Evolutionary conservation across 2,329 filamentous ascomycete species (phyloP).

Genomic region (Hypoxylon sp.): DNA sequence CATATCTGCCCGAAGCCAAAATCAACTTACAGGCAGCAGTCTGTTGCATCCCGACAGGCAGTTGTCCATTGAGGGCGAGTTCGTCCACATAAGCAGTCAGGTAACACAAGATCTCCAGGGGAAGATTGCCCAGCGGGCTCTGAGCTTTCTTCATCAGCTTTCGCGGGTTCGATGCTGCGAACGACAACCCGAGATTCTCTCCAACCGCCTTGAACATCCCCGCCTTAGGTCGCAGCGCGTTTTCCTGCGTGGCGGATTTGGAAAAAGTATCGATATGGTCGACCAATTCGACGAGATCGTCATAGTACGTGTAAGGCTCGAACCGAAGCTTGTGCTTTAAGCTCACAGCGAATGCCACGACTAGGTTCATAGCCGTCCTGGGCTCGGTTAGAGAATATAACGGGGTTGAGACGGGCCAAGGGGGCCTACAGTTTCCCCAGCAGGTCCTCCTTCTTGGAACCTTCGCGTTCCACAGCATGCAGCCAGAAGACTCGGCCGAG

Average conservation of each 20-base stretch:
- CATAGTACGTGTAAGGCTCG: slow-evolving; percentile 82
- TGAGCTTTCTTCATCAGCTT: slow-evolving; percentile 80
- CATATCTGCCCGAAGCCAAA: not conserved
- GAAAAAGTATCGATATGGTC: slow-evolving; percentile 82
- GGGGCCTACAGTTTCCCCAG: slow-evolving; percentile 68
- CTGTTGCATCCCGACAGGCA: slow-evolving; percentile 70
- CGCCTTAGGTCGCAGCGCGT: slow-evolving; percentile 56
- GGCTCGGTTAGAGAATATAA: slow-evolving; percentile 30
- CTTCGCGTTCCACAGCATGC: slow-evolving; percentile 72
- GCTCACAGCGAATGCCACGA: slow-evolving; percentile 81
- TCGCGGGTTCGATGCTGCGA: slow-evolving; percentile 82
- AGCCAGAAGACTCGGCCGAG: slow-evolving; percentile 87
- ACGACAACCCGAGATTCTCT: slow-evolving; percentile 80
- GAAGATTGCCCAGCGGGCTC: slow-evolving; percentile 83
- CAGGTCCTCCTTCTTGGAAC: slow-evolving; percentile 72
- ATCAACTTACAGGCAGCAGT: slow-evolving; percentile 61
- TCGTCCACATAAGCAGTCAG: slow-evolving; percentile 75
- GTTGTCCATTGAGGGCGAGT: slow-evolving; percentile 66
- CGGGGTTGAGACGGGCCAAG: slow-evolving; percentile 22
- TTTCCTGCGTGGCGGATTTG: slow-evolving; percentile 61
- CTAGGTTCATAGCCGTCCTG: slow-evolving; percentile 77
- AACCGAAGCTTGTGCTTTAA: slow-evolving; percentile 88
- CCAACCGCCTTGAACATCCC: slow-evolving; percentile 72
- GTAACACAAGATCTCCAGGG: slow-evolving; percentile 82
- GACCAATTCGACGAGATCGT: slow-evolving; percentile 77